Evolutionary conservation across 768 basidiomycete genomes (phyloP).

Genomic region (Termitomyces sp.): DNA sequence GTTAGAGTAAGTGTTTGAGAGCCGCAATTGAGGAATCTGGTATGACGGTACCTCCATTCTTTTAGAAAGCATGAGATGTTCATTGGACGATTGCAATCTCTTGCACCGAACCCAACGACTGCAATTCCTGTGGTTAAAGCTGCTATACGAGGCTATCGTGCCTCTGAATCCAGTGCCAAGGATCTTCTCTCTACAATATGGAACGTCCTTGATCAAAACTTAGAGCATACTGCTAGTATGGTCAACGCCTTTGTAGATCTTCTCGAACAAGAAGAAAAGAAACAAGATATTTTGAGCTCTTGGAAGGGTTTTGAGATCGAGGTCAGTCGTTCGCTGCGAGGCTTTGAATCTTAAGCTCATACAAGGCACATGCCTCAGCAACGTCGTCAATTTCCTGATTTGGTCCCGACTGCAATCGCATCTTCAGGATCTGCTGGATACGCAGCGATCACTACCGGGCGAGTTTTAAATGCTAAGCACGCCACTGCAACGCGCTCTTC

Average conservation of each 20-base stretch:
- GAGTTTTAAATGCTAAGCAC: conserved; percentile 81
- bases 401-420: conserved; percentile 48
- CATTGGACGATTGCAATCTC: conserved; percentile 51
- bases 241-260: conserved; percentile 72
- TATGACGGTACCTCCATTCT: not conserved
- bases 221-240: conserved; percentile 73
- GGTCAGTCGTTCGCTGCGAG: conserved; percentile 33
- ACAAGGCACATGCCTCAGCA: conserved; percentile 41
- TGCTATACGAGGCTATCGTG: conserved; percentile 73
- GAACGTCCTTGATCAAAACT: conserved; percentile 30
- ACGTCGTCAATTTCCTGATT: conserved; percentile 81
- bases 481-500: conserved; percentile 57
- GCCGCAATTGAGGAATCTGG: not conserved
- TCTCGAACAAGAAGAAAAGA: conserved; percentile 79
- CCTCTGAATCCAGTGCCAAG: conserved; percentile 71
- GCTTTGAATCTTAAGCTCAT: not conserved
- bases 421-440: conserved; percentile 46
- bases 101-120: conserved; percentile 52
- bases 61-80: conserved; percentile 65
- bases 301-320: conserved; percentile 86
- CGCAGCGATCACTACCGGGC: conserved; percentile 75
- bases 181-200: conserved; percentile 76
- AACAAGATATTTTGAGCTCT: conserved; percentile 61
- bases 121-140: conserved; percentile 64
- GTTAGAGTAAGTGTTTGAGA: conserved; percentile 42